Evolutionary conservation across 176 grass and related monocot species (phyloP), one percentile per base, ranked within the genome.

Genomic region (Triticum turgidum): DNA sequence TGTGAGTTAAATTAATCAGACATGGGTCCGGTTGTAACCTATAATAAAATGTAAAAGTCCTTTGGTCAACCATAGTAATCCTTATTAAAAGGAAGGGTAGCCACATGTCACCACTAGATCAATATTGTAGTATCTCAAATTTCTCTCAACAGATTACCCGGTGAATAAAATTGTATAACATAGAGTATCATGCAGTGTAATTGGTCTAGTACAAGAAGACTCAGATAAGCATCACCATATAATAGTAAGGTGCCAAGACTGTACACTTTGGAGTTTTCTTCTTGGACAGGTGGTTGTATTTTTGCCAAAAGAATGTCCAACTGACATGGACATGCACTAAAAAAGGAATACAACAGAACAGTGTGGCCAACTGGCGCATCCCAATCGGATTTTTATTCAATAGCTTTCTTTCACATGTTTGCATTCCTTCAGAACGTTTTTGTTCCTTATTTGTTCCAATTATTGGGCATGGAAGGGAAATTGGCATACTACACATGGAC

Each of bases 211-310:
- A 41, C 29, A 37, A 52, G 49, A 30, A 68, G 15, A 77, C 21
- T 37, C 13, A 5, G 14, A 71, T 44, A 81, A 24, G 62, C 37
- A 84, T 42, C 52, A 42, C 9, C 0, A 14, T 69, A 84, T 69
- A 44, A 70, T 29, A 18, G 65, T 65, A 47, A 67, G 21, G 30
- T 82, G 52, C 32, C 65, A 85, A 39, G 85, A 37, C 0, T 51
- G 45, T 77, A 86, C 63, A 61, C 5, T 76, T 80, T 87, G 78
- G 75, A 87, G 29, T 86, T 70, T 81, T 83, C 76, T 68, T 69
- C 14, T 64, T 86, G 79, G 71, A 71, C n/a, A 34, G 61, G 27
- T 20, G 47, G 74, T 45, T 34, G 56, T 52, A 34, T 41, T 81
- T 84, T 85, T 56, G 65, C 67, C 29, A 84, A 80, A 80, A 64